Conservation (phyloP, 805 yeast genomes). For the Cyberlindnera mycetangii region DNA sequence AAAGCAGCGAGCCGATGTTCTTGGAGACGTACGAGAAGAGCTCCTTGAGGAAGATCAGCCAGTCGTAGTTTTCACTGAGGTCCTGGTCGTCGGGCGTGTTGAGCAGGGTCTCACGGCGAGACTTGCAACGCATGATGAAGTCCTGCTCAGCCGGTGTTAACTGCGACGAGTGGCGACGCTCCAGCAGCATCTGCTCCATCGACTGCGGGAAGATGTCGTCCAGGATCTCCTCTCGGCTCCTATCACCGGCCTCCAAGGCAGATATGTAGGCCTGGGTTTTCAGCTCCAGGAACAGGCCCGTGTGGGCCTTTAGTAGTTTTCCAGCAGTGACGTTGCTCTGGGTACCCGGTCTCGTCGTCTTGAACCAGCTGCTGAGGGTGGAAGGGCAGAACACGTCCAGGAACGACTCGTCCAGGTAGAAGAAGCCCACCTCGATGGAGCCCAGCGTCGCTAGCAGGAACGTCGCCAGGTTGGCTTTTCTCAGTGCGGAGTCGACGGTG, state of each 20-base stretch:
- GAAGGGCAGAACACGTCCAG: conserved; percentile 86
- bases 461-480: conserved; percentile 85
- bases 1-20: conserved; percentile 66
- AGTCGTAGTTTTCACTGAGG: conserved; percentile 72
- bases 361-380: conserved; percentile 29
- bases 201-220: conserved; percentile 73
- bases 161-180: conserved; percentile 32
- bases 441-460: conserved; percentile 87
- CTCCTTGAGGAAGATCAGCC: conserved; percentile 81
- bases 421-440: conserved; percentile 81
- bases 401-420: conserved; percentile 79
- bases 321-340: conserved; percentile 33
- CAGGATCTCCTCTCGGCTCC: conserved; percentile 62
- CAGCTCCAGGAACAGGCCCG: conserved; percentile 74
- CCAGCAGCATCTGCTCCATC: conserved; percentile 41
- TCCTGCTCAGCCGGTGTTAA: conserved; percentile 78
- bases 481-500: conserved; percentile 43
- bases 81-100: conserved; percentile 45
- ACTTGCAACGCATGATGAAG: conserved; percentile 69
- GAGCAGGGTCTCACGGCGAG: conserved; percentile 62
- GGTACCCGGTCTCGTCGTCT: conserved; percentile 1
- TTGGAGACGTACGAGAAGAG: conserved; percentile 74
- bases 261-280: conserved; percentile 95
- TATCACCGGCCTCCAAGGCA: conserved; percentile 63
- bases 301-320: conserved; percentile 74